Evolutionary conservation across 306 rosid genomes (phyloP).

Genomic region (Gastrolobium villosum): DNA sequence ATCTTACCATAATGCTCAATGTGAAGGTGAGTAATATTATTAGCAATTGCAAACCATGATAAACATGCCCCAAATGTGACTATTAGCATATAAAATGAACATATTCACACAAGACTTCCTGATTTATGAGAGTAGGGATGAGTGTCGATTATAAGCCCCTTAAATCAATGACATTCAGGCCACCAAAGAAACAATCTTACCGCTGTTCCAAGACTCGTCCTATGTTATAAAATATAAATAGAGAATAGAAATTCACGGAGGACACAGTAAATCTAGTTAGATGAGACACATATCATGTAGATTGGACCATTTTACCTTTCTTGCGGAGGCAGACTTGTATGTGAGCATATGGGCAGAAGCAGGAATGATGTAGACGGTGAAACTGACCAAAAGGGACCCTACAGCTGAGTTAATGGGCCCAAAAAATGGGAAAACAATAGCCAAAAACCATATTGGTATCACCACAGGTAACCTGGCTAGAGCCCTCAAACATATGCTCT

Average conservation of each 20-base stretch:
- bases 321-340: conserved; percentile 73
- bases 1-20: not conserved
- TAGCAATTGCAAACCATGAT: not conserved
- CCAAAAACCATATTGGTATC: conserved; percentile 89
- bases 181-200: no score
- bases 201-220: no score
- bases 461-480: conserved; percentile 86
- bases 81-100: no score
- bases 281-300: conserved; percentile 36
- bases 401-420: conserved; percentile 95
- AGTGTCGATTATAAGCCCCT: no score
- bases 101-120: no score
- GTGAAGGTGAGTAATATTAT: not conserved
- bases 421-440: conserved; percentile 86
- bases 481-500: conserved; percentile 81
- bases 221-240: not conserved
- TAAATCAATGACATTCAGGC: no score
- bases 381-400: conserved; percentile 89
- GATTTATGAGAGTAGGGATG: no score
- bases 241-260: not conserved
- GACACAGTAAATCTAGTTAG: conserved; percentile 37
- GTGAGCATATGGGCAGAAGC: conserved; percentile 87
- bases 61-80: not conserved
- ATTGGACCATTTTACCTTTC: conserved; percentile 64
- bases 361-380: conserved; percentile 93